Conservation (phyloP, 2,329 filamentous ascomycete genomes). For the Venturiaceae sp. region DNA sequence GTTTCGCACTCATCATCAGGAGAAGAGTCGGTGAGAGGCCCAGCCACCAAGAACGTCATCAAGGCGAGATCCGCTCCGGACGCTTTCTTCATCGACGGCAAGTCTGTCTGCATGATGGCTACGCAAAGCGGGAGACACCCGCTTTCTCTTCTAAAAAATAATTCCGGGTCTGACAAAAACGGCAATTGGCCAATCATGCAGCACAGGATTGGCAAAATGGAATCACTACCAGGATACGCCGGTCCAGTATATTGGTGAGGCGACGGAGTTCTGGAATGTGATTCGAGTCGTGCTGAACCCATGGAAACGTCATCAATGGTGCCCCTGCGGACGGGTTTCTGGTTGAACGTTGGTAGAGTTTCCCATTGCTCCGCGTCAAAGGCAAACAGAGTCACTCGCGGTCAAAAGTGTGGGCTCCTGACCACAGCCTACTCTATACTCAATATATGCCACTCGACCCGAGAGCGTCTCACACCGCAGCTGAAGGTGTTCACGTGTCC, state of each 20-base stretch:
- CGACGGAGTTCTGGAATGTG: background rate
- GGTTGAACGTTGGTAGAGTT: background rate
- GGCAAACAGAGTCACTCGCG: background rate
- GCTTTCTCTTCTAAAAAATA: background rate
- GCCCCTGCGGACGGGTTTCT: background rate
- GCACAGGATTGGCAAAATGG: background rate
- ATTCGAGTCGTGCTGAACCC: background rate
- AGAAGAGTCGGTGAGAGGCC: background rate
- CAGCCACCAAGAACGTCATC: background rate
- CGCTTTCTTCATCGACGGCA: background rate
- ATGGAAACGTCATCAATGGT: background rate
- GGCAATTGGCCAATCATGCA: background rate
- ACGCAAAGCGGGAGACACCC: background rate
- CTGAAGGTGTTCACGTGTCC: slow-evolving; percentile 1
- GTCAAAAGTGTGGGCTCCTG: background rate
- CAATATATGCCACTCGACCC: background rate
- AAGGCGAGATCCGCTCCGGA: too few relatives aligned
- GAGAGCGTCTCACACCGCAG: background rate
- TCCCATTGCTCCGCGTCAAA: background rate
- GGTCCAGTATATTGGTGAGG: background rate
- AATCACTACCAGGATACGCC: background rate
- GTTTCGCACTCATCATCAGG: background rate
- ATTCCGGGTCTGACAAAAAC: background rate
- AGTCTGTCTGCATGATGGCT: background rate
- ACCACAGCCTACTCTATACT: background rate